A percentile compares a stretch with the other conserved stretches of the same genome.
These are phyloP conservation scores for Neonectria coccinea DNA, from an alignment of 2,329 filamentous ascomycete species.

Conservation along the genomic window DNA sequence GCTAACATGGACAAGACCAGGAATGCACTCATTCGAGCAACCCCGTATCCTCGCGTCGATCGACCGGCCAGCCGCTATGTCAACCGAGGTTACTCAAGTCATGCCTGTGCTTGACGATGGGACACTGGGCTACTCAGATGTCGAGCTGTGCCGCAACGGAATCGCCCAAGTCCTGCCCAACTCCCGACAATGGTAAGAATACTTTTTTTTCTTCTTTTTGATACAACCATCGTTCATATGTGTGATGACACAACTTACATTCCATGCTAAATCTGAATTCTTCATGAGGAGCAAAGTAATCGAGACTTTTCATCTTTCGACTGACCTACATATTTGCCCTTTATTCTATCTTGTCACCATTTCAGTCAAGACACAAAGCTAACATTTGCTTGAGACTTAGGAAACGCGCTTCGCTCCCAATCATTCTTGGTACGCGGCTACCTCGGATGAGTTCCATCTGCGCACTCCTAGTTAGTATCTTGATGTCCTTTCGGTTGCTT, in stretches of 20 bases:
- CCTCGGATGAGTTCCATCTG: slow-evolving; percentile 58
- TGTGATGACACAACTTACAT: slow-evolving; percentile 77
- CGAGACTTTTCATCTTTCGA: slow-evolving; percentile 85
- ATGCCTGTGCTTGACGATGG: slow-evolving; percentile 12
- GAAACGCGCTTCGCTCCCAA: slow-evolving; percentile 6
- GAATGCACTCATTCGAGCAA: background rate
- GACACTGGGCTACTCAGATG: slow-evolving; percentile 16
- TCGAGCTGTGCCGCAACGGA: background rate
- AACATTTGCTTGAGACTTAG: slow-evolving; percentile 42
- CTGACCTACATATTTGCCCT: slow-evolving; percentile 64
- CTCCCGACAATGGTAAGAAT: slow-evolving; percentile 43
- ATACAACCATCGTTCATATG: slow-evolving; percentile 37
- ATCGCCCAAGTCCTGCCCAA: no score
- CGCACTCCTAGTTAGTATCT: slow-evolving; percentile 34
- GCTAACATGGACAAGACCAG: slow-evolving; percentile 42
- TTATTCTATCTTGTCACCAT: slow-evolving; percentile 36
- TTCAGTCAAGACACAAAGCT: slow-evolving; percentile 35
- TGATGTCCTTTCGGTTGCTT: background rate
- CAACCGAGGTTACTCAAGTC: slow-evolving; percentile 38
- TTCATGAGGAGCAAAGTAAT: slow-evolving; percentile 74
- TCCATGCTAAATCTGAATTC: slow-evolving; percentile 83
- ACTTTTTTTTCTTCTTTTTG: slow-evolving; percentile 32
- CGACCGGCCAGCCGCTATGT: slow-evolving; percentile 49
- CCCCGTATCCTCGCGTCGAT: background rate
- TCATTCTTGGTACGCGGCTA: slow-evolving; percentile 64